Percentiles rank a stretch among this genome's conserved stretches.
Evolutionary conservation across 75 land plant genomes (phyloP).

Genomic region (Pinus albicaulis): DNA sequence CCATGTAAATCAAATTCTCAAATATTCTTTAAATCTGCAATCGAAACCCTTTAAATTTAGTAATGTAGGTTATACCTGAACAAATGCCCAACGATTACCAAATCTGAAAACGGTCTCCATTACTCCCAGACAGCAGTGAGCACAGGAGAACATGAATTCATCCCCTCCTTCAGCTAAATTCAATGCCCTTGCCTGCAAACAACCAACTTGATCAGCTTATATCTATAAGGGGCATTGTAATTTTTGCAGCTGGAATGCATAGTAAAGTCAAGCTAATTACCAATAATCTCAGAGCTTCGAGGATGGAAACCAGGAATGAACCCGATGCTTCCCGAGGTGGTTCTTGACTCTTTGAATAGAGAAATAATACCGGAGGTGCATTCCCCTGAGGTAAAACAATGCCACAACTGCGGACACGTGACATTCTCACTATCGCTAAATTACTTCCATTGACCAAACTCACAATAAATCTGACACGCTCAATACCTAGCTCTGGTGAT

Average conservation of each 20-base stretch:
- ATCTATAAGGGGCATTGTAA: background rate
- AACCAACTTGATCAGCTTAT: background rate
- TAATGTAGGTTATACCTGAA: conserved; percentile 38
- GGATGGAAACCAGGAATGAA: conserved; percentile 70
- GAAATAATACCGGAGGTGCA: conserved; percentile 59
- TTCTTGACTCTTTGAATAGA: conserved; percentile 55
- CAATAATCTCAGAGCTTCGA: conserved; percentile 56
- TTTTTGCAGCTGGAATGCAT: background rate
- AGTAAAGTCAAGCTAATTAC: conserved; percentile 48
- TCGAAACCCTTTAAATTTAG: too few relatives aligned
- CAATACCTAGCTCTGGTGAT: conserved; percentile 34
- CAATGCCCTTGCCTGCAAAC: conserved; percentile 3
- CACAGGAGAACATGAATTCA: conserved; percentile 89
- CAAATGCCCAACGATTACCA: conserved; percentile 85
- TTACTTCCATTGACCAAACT: conserved; percentile 70
- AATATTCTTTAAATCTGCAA: too few relatives aligned
- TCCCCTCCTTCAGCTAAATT: conserved; percentile 46
- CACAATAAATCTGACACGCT: conserved; percentile 35
- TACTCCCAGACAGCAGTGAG: conserved; percentile 61
- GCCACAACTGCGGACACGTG: conserved; percentile 54
- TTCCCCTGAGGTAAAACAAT: conserved; percentile 52
- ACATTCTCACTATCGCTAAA: conserved; percentile 55
- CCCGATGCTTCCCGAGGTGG: conserved; percentile 71
- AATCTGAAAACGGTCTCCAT: conserved; percentile 52
- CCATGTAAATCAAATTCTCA: too few relatives aligned